Evolutionary conservation across 768 basidiomycete genomes (phyloP), one percentile per base, ranked within the genome.

Genomic region (Xanthoconium purpureum): DNA sequence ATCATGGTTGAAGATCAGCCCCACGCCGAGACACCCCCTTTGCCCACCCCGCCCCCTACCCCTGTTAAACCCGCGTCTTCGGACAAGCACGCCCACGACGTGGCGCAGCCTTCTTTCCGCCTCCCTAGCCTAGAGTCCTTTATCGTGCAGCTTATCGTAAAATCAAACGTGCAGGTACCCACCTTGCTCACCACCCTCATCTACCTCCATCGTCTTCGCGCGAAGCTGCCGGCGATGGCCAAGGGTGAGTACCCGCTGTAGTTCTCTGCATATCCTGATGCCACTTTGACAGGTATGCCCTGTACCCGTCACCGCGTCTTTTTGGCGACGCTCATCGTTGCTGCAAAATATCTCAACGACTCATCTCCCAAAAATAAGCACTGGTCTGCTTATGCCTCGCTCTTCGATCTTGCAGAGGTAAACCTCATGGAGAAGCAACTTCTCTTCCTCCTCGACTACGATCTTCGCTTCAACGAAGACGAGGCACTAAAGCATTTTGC

Each of bases 391-490:
- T 91, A 94, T 70, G 88, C 86, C 17, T 75, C 77, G 42, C 75
- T 90, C 60, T 95, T 92, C 75, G 85, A 89, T 68, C 74, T 84
- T 49, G 72, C 77, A 12, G 90, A 92, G 75, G 85, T 98, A 72
- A 97, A 95, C 73, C 80, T 95, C 58, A 98, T 98, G 96, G 96
- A 99, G 77, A 90, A 87, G 75, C 94, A 99, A 74, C 83, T 99
- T 30, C 84, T 99, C 52, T 88, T 82, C 71, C 78, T 98, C 56
- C 85, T 99, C 64, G 91, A 96, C 75, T 95, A 90, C 70, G 88
- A 98, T 71, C 84, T 99, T 54, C 85, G 91, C 47, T 92, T 98
- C 70, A 81, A 84, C 63, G 96, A 99, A 74, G 73, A 75, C 29
- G 94, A 97, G 65, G 87, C 88, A 10, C 81, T 88, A 64, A 67